Evolutionary conservation across 2,329 filamentous ascomycete genomes (phyloP).

Genomic region (Aspergillus ochraceus): DNA sequence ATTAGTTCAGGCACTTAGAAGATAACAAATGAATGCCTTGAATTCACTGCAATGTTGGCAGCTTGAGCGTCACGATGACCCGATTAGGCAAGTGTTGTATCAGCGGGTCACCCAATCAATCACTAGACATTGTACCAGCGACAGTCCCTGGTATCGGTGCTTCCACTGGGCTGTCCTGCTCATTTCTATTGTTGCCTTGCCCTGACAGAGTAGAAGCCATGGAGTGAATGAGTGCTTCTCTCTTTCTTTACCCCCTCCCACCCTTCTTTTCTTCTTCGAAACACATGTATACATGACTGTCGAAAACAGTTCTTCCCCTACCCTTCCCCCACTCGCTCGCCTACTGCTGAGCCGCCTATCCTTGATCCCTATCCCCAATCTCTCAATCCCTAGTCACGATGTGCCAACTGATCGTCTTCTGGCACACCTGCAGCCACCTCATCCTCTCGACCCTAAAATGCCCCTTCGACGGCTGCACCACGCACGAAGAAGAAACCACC

Average conservation of each 20-base stretch:
- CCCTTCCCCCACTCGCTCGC: not conserved
- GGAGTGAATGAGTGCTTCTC: not conserved
- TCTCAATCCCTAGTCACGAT: not conserved
- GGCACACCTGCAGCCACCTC: slow-evolving; percentile 11
- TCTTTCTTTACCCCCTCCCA: not conserved
- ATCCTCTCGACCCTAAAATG: not conserved
- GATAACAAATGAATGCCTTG: too few species aligned
- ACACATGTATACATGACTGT: not conserved
- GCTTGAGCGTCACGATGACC: not conserved
- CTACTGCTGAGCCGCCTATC: not conserved
- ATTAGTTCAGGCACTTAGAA: too few species aligned
- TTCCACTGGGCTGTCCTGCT: too few species aligned
- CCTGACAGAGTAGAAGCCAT: too few species aligned
- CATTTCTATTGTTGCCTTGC: too few species aligned
- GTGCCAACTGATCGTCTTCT: slow-evolving; percentile 8
- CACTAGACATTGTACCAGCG: not conserved
- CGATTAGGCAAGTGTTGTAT: not conserved
- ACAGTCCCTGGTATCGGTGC: too few species aligned
- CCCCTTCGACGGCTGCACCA: slow-evolving; percentile 1
- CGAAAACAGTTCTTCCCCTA: too few species aligned
- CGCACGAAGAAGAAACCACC: not conserved
- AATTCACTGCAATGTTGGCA: too few species aligned
- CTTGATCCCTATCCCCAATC: too few species aligned
- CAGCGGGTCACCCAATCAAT: not conserved
- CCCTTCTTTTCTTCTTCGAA: not conserved